Percentiles rank a stretch among this genome's conserved stretches.
phyloP scores from a whole-genome alignment of 1,284 basidiomycete genomes.

The Fomes fomentarius region DNA sequence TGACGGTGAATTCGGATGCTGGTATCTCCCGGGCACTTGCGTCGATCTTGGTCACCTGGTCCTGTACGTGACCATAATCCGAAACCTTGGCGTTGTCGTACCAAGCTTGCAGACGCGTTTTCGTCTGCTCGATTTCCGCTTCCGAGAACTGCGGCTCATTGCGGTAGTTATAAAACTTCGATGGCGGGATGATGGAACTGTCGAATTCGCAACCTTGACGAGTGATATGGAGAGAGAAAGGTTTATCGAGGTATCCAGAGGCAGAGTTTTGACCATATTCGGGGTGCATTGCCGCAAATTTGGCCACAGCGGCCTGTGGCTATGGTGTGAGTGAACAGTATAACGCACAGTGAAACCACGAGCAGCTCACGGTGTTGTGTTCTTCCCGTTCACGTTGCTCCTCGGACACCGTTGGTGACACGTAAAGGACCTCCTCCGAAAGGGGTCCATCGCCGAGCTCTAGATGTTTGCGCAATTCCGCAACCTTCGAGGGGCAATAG shows the following conservation, averaged over 20 bases:
- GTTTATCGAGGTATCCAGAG: constrained; percentile 2
- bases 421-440: no score
- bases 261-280: neutral
- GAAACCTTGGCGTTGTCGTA: constrained; percentile 5
- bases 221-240: constrained; percentile 8
- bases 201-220: constrained; percentile 1
- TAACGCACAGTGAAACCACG: neutral
- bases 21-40: constrained; percentile 32
- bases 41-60: constrained; percentile 19
- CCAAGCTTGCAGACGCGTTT: constrained; percentile 11
- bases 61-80: constrained; percentile 18
- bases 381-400: neutral
- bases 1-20: constrained; percentile 29
- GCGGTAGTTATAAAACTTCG: neutral
- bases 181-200: neutral
- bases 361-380: neutral
- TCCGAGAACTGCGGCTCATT: neutral
- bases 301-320: neutral
- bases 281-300: neutral
- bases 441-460: neutral
- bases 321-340: neutral
- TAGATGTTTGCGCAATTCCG: neutral
- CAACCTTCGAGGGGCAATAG: neutral
- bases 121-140: neutral
- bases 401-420: neutral